Percentiles rank a stretch among this genome's conserved stretches.
Evolutionary conservation across 2,329 filamentous ascomycete genomes (phyloP).

Genomic region (Dryadomyces quercivorus): DNA sequence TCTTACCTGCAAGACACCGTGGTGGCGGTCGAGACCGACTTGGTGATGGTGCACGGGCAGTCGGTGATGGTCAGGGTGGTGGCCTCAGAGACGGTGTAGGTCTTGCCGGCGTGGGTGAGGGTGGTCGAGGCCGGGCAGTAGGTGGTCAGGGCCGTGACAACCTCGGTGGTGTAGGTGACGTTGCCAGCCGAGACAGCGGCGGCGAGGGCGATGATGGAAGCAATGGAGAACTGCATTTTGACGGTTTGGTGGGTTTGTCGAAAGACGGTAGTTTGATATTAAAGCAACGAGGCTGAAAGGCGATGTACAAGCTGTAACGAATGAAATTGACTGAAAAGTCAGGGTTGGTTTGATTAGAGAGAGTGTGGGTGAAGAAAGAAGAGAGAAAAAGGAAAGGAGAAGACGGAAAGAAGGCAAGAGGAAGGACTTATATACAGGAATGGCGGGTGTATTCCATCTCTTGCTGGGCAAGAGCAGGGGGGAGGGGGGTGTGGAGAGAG

Average conservation of each 20-base stretch:
- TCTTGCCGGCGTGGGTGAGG: conserved; percentile 50
- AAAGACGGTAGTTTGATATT: conserved; percentile 18
- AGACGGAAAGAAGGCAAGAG: conserved; percentile 18
- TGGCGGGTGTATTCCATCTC: neutral
- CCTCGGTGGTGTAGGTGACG: conserved; percentile 50
- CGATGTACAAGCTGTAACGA: conserved; percentile 31
- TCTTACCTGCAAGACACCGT: conserved; percentile 31
- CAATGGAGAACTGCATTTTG: conserved; percentile 54
- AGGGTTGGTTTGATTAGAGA: conserved; percentile 30
- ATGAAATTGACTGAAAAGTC: conserved; percentile 47
- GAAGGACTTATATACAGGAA: conserved; percentile 14
- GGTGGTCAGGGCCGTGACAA: conserved; percentile 54
- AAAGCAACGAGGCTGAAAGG: conserved; percentile 16
- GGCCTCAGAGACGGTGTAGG: conserved; percentile 58
- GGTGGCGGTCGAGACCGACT: conserved; percentile 41
- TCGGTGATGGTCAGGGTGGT: conserved; percentile 53
- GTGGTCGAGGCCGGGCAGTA: conserved; percentile 59
- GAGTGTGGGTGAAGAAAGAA: conserved; percentile 38
- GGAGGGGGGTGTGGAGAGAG: neutral
- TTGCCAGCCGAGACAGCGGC: conserved; percentile 30
- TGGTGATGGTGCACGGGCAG: conserved; percentile 55
- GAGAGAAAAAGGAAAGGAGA: conserved; percentile 19
- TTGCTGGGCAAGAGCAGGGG: neutral
- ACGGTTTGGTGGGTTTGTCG: conserved; percentile 28
- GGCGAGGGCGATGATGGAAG: conserved; percentile 38